Evolutionary conservation across 306 rosid species (phyloP).

Genomic region (Vigna nakashimae): DNA sequence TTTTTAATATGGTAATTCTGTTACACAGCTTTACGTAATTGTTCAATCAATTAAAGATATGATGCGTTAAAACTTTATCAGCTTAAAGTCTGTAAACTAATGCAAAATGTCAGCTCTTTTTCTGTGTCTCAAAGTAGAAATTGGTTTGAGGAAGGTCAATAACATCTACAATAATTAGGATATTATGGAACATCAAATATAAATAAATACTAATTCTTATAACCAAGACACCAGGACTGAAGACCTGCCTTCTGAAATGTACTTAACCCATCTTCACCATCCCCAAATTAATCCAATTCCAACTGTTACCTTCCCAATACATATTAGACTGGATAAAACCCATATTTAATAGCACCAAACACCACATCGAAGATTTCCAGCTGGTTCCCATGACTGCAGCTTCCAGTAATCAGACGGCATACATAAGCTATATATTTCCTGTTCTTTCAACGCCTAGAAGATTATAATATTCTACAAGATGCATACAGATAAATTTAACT

Average conservation of each 20-base stretch:
- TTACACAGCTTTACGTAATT: neutral
- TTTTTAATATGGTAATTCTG: neutral
- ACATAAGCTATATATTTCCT: neutral
- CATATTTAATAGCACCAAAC: neutral
- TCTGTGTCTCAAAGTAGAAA: neutral
- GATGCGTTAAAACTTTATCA: neutral
- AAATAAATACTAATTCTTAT: neutral
- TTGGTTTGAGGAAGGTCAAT: neutral
- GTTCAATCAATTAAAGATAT: constrained; percentile 21
- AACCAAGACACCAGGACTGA: neutral
- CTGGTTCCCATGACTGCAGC: neutral
- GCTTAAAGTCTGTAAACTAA: neutral
- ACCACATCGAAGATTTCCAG: neutral
- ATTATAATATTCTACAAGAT: neutral
- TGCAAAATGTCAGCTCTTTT: neutral
- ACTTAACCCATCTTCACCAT: neutral
- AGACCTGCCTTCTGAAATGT: neutral
- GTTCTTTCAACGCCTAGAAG: neutral
- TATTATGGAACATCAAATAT: neutral
- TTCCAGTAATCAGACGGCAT: neutral
- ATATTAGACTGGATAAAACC: neutral
- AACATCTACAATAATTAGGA: neutral
- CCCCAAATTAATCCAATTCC: neutral
- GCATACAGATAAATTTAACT: neutral
- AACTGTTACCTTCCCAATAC: neutral